These are phyloP conservation scores for Thinopyrum obtusiflorum DNA, from an alignment of 202 grass and related monocot genomes.

Conservation along the genomic window DNA sequence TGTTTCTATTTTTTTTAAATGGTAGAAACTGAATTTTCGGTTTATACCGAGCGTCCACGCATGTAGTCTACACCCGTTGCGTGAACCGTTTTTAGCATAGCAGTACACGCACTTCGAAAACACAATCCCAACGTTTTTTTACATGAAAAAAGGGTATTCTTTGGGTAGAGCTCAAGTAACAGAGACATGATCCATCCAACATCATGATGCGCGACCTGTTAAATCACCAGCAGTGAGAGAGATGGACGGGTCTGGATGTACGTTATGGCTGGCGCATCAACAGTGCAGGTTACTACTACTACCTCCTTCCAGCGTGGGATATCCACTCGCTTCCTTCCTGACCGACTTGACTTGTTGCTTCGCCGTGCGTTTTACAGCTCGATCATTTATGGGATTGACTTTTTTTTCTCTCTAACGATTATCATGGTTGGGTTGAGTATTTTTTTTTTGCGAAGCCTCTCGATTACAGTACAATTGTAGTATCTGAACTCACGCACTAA, in stretches of 20 bases:
- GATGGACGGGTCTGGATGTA: not conserved
- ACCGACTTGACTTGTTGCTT: not conserved
- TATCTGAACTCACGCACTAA: no score
- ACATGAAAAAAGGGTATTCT: not conserved
- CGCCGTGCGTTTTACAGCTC: no score
- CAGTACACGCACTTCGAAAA: not conserved
- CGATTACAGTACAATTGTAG: no score
- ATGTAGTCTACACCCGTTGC: no score
- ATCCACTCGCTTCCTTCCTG: not conserved
- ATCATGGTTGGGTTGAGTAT: no score
- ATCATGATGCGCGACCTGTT: conserved; percentile 1
- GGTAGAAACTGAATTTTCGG: no score
- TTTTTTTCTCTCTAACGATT: no score
- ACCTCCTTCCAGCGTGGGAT: not conserved
- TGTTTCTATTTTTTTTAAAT: no score
- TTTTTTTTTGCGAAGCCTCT: no score
- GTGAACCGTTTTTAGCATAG: no score
- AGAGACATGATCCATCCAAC: not conserved
- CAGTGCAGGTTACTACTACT: not conserved
- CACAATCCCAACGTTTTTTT: not conserved
- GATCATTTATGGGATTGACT: no score
- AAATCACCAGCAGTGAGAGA: conserved; percentile 15
- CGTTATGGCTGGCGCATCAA: not conserved
- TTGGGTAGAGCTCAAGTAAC: conserved; percentile 32
- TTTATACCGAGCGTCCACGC: no score